These are phyloP conservation scores for Colletotrichum sidae DNA, from an alignment of 2,329 filamentous ascomycete genomes.

Conservation along the genomic window DNA sequence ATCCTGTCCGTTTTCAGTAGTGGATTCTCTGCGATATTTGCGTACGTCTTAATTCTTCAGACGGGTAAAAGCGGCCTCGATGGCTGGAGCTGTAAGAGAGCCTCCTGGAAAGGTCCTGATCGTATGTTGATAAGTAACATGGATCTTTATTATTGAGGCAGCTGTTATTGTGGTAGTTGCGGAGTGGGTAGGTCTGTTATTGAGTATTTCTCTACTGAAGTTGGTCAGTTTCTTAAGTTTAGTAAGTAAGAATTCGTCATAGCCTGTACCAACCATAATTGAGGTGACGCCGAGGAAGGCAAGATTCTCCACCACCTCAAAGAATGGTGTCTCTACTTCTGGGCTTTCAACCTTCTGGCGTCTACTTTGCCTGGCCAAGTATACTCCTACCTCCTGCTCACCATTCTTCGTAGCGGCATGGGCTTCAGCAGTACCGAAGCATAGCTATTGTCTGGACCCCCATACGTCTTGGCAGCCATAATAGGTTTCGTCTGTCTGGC, in stretches of 20 bases:
- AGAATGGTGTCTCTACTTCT: conserved; percentile 50
- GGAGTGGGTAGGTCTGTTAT: conserved; percentile 38
- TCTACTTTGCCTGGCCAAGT: conserved; percentile 47
- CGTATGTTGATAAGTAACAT: neutral
- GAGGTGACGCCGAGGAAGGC: conserved; percentile 41
- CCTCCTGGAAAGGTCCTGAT: neutral
- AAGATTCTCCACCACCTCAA: conserved; percentile 44
- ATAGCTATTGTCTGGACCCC: conserved; percentile 43
- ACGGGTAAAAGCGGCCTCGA: conserved; percentile 20
- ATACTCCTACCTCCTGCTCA: conserved; percentile 50
- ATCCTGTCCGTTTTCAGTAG: conserved; percentile 27
- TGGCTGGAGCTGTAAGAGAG: conserved; percentile 36
- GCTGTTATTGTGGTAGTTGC: conserved; percentile 45
- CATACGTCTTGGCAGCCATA: conserved; percentile 39
- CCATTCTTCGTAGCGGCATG: conserved; percentile 50
- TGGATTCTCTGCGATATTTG: conserved; percentile 39
- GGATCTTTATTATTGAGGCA: conserved; percentile 39
- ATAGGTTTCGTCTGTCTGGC: conserved; percentile 39
- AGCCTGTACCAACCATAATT: conserved; percentile 45
- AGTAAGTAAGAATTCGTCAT: conserved; percentile 44
- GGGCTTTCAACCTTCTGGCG: conserved; percentile 47
- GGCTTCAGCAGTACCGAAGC: conserved; percentile 46
- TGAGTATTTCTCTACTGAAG: conserved; percentile 40
- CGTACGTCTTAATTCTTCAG: conserved; percentile 23
- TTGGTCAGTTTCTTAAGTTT: conserved; percentile 40